Evolutionary conservation across 106 monocot species (phyloP).

Genomic region (Posidonia australis): DNA sequence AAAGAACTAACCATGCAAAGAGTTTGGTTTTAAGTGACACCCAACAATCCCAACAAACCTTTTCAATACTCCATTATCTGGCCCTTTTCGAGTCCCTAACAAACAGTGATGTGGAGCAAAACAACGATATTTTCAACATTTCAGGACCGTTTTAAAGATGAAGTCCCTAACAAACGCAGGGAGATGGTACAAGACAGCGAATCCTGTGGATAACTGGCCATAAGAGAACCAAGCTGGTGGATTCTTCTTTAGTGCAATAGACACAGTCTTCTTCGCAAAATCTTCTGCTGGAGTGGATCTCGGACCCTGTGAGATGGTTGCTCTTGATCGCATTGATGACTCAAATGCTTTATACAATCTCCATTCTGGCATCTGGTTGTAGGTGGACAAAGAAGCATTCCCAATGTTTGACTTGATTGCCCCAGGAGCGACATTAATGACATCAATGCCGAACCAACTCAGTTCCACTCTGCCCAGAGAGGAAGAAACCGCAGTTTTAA

Average conservation of each 20-base stretch:
- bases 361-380: slow-evolving; percentile 71
- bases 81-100: too few species aligned
- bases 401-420: slow-evolving; percentile 76
- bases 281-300: slow-evolving; percentile 63
- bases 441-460: slow-evolving; percentile 45
- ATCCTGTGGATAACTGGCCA: slow-evolving; percentile 44
- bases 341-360: slow-evolving; percentile 69
- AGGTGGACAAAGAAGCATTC: slow-evolving; percentile 34
- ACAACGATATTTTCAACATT: slow-evolving; percentile 16
- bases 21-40: too few species aligned
- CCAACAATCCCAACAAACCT: too few species aligned
- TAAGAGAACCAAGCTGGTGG: slow-evolving; percentile 80
- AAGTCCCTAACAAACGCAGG: slow-evolving; percentile 56
- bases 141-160: slow-evolving; percentile 28
- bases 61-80: too few species aligned
- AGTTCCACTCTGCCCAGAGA: slow-evolving; percentile 47
- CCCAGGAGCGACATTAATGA: slow-evolving; percentile 66
- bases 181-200: slow-evolving; percentile 53
- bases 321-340: slow-evolving; percentile 35
- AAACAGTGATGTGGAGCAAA: too few species aligned
- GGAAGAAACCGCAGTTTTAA: not conserved
- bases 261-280: slow-evolving; percentile 63
- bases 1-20: too few species aligned
- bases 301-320: slow-evolving; percentile 44
- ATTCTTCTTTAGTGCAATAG: slow-evolving; percentile 44